phyloP scores from a whole-genome alignment of 345 rosid species.

The Lepidium didymum region DNA sequence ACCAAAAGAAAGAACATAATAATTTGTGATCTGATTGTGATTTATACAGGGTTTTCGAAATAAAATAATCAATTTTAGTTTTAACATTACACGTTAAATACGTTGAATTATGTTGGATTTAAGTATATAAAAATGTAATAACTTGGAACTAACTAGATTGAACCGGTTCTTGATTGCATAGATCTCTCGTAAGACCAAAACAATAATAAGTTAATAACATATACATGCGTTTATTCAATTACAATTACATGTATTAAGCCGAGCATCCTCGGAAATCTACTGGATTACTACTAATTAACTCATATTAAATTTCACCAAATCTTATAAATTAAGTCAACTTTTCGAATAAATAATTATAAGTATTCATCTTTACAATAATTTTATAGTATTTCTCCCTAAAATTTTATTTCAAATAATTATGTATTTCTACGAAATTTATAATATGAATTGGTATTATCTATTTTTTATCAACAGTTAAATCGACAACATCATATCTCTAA shows the following conservation, averaged over 20 bases:
- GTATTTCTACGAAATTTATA: no score
- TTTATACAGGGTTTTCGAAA: slow-evolving; percentile 8
- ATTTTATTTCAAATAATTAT: no score
- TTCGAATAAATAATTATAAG: not conserved
- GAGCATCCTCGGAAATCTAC: not conserved
- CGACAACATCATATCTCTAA: no score
- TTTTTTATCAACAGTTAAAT: no score
- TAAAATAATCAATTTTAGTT: not conserved
- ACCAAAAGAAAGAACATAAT: slow-evolving; percentile 21
- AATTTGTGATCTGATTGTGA: slow-evolving; percentile 28
- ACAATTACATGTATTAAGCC: not conserved
- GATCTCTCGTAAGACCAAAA: slow-evolving; percentile 28
- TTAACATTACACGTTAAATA: slow-evolving; percentile 19
- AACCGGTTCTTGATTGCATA: slow-evolving; percentile 13
- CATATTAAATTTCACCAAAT: not conserved
- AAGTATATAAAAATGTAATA: not conserved
- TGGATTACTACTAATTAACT: not conserved
- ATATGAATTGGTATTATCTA: no score
- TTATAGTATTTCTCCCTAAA: no score
- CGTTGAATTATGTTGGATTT: slow-evolving; percentile 15
- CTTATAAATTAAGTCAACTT: not conserved
- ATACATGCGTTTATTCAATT: not conserved
- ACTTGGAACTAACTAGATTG: slow-evolving; percentile 4
- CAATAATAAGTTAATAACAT: not conserved
- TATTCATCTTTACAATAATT: no score